A percentile compares a stretch with the other conserved stretches of the same genome.
phyloP scores from a whole-genome alignment of 495 filamentous ascomycete genomes.

The Acidiella bohemica region DNA sequence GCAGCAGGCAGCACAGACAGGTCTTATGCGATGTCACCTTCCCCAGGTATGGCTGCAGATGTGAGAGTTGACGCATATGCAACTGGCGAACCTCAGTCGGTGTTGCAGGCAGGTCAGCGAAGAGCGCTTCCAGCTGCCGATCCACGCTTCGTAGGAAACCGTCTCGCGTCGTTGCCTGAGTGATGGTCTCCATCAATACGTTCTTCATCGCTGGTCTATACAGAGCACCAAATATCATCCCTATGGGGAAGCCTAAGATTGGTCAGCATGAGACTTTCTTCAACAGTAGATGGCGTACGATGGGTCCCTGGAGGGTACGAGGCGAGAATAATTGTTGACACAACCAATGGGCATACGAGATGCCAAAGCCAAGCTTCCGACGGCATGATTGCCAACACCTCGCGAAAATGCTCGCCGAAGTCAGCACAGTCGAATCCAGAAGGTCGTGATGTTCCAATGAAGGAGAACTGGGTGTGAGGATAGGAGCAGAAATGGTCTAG shows the following conservation, averaged over 20 bases:
- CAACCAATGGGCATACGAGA: background rate
- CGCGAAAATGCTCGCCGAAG: background rate
- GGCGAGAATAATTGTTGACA: background rate
- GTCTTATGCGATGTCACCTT: background rate
- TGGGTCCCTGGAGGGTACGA: background rate
- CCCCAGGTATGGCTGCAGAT: background rate
- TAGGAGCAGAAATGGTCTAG: background rate
- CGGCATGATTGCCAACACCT: background rate
- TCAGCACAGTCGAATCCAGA: background rate
- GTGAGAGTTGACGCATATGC: background rate
- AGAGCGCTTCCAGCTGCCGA: background rate
- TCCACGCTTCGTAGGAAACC: background rate
- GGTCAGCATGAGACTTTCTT: background rate
- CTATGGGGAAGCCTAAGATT: background rate
- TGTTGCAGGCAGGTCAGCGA: background rate
- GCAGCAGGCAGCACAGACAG: slow-evolving; percentile 24
- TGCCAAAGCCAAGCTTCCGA: slow-evolving; percentile 7
- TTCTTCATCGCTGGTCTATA: background rate
- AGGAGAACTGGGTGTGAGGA: background rate
- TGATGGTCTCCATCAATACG: background rate
- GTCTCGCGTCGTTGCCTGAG: background rate
- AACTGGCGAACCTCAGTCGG: background rate
- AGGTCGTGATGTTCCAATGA: background rate
- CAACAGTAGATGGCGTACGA: slow-evolving; percentile 2
- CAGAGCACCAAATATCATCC: background rate